phyloP scores from a whole-genome alignment of 1,284 basidiomycete genomes.

The Sphaerobolus stellatus region DNA sequence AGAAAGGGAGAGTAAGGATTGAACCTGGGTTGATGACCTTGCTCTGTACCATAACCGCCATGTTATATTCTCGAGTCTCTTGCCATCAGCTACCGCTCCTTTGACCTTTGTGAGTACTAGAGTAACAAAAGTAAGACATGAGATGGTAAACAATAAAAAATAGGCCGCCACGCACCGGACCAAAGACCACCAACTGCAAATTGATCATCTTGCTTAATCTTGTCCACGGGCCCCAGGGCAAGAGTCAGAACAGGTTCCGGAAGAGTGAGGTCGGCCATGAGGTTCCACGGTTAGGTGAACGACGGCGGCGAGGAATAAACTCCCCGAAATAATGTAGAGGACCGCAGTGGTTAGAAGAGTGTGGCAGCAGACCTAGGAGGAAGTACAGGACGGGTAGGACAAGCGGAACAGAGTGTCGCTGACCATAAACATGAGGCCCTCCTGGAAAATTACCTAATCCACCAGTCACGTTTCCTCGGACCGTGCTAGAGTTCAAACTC shows the following conservation, averaged over 20 bases:
- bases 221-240: conserved; percentile 1
- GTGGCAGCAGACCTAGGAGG: not conserved
- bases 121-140: not conserved
- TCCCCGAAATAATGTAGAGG: not conserved
- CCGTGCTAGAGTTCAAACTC: not conserved
- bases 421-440: not conserved
- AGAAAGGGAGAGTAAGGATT: not conserved
- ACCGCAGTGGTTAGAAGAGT: not conserved
- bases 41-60: conserved; percentile 9
- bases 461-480: conserved; percentile 1
- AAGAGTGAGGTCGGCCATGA: conserved; percentile 1
- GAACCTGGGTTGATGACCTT: not conserved
- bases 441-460: not conserved
- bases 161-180: not conserved
- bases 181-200: conserved; percentile 3
- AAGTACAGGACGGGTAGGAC: not conserved
- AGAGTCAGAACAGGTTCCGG: conserved; percentile 1
- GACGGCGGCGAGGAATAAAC: not conserved
- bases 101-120: not conserved
- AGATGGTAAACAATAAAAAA: not conserved
- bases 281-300: not conserved
- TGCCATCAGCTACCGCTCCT: conserved; percentile 1
- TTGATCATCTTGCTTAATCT: not conserved
- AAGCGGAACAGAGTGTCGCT: not conserved
- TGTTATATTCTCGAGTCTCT: conserved; percentile 8